Evolutionary conservation across 805 yeast species (phyloP), one percentile per base, ranked within the genome.

Genomic region (Wickerhamomyces strasburgensis): DNA sequence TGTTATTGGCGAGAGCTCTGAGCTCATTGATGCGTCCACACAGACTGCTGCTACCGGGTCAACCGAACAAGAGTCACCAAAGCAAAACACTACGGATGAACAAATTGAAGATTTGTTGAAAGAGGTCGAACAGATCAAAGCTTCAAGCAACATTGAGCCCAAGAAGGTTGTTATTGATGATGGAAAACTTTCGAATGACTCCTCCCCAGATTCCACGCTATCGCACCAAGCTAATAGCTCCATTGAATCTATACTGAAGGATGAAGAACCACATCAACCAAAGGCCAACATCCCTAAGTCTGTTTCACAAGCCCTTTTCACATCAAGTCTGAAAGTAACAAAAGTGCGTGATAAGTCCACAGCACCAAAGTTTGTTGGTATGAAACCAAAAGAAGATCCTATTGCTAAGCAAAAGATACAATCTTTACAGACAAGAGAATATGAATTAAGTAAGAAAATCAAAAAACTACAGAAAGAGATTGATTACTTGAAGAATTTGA

Each of bases 391-490:
- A 25, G 47, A 40, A 21, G 51, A 40, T n/a, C 33, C 36, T 4
- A 38, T 34, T n/a, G 37, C 52, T 0, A 37, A 27, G 4, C 38
- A 35, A 27, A 49, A 51, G 42, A 43, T 50, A 8, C 51, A 55
- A 10, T 41, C 51, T 9, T 39, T 66, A 17, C 62, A 65, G 36
- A 44, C 43, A 14, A 52, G 54, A 19, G 57, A 64, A 29, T 58
- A 54, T 13, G 55, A 61, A 21, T 45, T 67, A 14, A 46, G 56
- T 1, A 38, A 39, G 17, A 66, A 66, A 42, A 62, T 66, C 37
- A 42, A 45, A 6, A 67, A 67, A 39, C 38, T 67, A 14, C 54
- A 57, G 15, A 61, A 54, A 30, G 72, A 67, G 39, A 66, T 67
- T 15, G 51, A 48, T 14, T 67, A 67, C 42, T 41, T 67, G 27